A percentile compares a stretch with the other conserved stretches of the same genome.
phyloP scores from a whole-genome alignment of 2,329 filamentous ascomycete species.

The Xylariaceae sp. region DNA sequence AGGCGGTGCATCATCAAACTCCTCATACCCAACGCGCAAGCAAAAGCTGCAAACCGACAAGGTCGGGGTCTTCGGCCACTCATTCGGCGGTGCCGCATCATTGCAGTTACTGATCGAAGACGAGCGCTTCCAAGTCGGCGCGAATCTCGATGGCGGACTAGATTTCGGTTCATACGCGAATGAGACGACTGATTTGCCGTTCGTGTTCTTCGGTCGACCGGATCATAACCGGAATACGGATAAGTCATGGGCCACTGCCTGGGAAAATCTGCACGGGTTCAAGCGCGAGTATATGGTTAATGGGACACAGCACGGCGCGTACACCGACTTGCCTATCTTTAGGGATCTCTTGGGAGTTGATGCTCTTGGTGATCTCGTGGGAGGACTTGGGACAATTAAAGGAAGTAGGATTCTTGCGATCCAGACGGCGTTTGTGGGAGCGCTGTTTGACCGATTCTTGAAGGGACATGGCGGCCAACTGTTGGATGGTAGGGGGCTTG shows the following conservation, averaged over 20 bases:
- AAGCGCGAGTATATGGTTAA: constrained; percentile 18
- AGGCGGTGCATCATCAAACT: background rate
- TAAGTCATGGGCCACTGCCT: constrained; percentile 12
- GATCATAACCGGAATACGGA: constrained; percentile 17
- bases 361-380: background rate
- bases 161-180: constrained; percentile 22
- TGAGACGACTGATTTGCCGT: constrained; percentile 17
- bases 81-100: constrained; percentile 36
- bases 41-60: constrained; percentile 28
- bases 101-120: constrained; percentile 29
- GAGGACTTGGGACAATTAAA: constrained; percentile 3
- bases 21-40: constrained; percentile 22
- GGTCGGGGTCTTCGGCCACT: constrained; percentile 37
- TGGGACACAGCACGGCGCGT: constrained; percentile 24
- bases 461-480: constrained; percentile 17
- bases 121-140: constrained; percentile 33
- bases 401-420: constrained; percentile 14
- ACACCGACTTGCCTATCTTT: constrained; percentile 14
- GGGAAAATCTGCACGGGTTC: constrained; percentile 18
- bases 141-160: constrained; percentile 41
- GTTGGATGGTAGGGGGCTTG: constrained; percentile 18
- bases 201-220: constrained; percentile 12
- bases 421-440: constrained; percentile 13
- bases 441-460: constrained; percentile 17
- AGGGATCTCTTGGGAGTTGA: background rate